phyloP scores from a whole-genome alignment of 2,329 filamentous ascomycete genomes.

The Fusarium solani-melongenae region DNA sequence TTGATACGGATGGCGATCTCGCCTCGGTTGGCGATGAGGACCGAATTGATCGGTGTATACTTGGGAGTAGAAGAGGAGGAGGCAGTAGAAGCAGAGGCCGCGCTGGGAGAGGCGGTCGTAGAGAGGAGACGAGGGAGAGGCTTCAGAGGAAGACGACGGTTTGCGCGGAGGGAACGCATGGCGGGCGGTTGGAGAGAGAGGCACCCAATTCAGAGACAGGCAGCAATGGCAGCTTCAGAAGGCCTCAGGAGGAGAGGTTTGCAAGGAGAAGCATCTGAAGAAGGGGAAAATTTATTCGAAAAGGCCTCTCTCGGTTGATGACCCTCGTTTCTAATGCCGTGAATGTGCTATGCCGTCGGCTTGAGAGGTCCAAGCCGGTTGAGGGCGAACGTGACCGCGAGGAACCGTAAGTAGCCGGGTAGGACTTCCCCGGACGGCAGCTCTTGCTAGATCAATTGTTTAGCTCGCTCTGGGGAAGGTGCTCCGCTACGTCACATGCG shows the following conservation, averaged over 20 bases:
- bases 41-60: conserved; percentile 72
- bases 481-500: conserved; percentile 42
- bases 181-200: conserved; percentile 31
- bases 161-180: conserved; percentile 68
- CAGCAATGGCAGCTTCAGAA: conserved; percentile 19
- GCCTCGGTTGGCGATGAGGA: conserved; percentile 95
- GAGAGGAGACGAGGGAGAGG: conserved; percentile 54
- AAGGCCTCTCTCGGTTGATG: conserved; percentile 20
- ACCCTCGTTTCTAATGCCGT: conserved; percentile 37
- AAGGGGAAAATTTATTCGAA: conserved; percentile 11
- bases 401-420: conserved; percentile 50
- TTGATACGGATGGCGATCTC: conserved; percentile 97
- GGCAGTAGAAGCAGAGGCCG: conserved; percentile 47
- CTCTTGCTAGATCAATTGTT: conserved; percentile 7
- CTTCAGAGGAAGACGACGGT: conserved; percentile 60
- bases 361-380: conserved; percentile 34
- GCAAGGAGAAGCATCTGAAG: conserved; percentile 18
- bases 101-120: conserved; percentile 47
- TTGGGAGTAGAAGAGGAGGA: conserved; percentile 47
- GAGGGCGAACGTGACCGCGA: conserved; percentile 43
- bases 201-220: conserved; percentile 25
- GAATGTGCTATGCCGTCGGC: conserved; percentile 43
- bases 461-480: conserved; percentile 22
- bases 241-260: conserved; percentile 8
- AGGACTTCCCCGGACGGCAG: conserved; percentile 40